Evolutionary conservation across 768 basidiomycete genomes (phyloP).

Genomic region (Russula griseocarnosa): DNA sequence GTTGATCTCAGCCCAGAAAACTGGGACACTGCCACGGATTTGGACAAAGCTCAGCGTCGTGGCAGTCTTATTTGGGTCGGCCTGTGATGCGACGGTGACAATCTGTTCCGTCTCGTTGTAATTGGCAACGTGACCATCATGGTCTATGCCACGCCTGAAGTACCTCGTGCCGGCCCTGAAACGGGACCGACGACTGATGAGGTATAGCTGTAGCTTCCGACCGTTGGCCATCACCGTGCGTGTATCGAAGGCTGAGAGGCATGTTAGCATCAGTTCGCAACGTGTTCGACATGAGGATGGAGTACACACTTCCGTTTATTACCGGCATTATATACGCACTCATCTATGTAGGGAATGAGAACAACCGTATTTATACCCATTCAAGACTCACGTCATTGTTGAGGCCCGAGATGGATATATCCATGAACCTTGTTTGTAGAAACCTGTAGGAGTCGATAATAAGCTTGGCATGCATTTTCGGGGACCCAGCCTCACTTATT

Average conservation of each 20-base stretch:
- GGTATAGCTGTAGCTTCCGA: slow-evolving; percentile 72
- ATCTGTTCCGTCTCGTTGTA: slow-evolving; percentile 99
- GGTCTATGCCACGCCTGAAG: slow-evolving; percentile 90
- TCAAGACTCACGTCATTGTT: slow-evolving; percentile 59
- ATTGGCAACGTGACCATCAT: slow-evolving; percentile 87
- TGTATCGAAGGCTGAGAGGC: slow-evolving; percentile 72
- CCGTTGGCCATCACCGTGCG: slow-evolving; percentile 72
- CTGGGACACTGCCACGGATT: slow-evolving; percentile 86
- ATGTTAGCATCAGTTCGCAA: not conserved
- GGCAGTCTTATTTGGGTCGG: slow-evolving; percentile 47
- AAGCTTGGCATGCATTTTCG: slow-evolving; percentile 8
- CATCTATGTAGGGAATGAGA: slow-evolving; percentile 49
- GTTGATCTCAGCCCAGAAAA: slow-evolving; percentile 97
- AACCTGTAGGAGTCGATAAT: slow-evolving; percentile 36
- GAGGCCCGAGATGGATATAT: slow-evolving; percentile 45
- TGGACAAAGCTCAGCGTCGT: slow-evolving; percentile 84
- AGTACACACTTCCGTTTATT: slow-evolving; percentile 84
- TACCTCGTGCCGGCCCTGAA: slow-evolving; percentile 95
- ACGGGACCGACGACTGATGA: slow-evolving; percentile 91
- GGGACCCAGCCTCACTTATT: slow-evolving; percentile 55
- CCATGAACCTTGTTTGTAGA: slow-evolving; percentile 60
- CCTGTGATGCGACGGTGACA: slow-evolving; percentile 64
- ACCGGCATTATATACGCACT: slow-evolving; percentile 87
- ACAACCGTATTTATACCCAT: not conserved
- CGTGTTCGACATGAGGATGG: slow-evolving; percentile 10